Conservation (phyloP, 495 filamentous ascomycete species). For the Penicillium alfredii region DNA sequence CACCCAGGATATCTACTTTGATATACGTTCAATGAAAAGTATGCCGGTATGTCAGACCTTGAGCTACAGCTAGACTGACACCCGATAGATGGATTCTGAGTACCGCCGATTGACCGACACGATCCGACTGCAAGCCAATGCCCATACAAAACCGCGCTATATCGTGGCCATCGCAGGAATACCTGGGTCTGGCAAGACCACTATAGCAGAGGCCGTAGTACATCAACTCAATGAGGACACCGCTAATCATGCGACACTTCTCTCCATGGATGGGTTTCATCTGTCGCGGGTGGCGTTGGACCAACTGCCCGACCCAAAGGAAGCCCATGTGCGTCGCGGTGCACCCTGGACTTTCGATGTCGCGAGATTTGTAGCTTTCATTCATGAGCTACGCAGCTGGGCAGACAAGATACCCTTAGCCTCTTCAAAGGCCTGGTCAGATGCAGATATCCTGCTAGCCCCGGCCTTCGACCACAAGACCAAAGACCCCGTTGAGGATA, state of each 20-base stretch:
- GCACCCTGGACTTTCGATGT: constrained; percentile 41
- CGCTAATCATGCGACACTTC: constrained; percentile 14
- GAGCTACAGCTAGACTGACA: too few species aligned
- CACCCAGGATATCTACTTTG: not conserved
- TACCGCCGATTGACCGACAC: constrained; percentile 18
- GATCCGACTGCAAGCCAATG: constrained; percentile 18
- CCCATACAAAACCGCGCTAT: constrained; percentile 18
- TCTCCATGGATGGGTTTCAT: constrained; percentile 44
- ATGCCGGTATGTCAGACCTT: too few species aligned
- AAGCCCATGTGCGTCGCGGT: constrained; percentile 36
- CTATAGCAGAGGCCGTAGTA: constrained; percentile 33
- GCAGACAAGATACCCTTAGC: constrained; percentile 18
- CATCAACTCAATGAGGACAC: constrained; percentile 23
- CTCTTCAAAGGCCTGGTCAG: constrained; percentile 3
- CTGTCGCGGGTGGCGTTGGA: constrained; percentile 30
- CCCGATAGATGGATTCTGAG: constrained; percentile 27
- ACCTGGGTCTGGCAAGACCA: constrained; percentile 46
- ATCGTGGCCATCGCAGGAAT: constrained; percentile 41
- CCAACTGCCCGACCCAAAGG: constrained; percentile 28
- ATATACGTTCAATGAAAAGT: too few species aligned
- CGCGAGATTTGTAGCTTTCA: constrained; percentile 23
- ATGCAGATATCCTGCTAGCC: constrained; percentile 16
- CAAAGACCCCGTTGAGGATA: constrained; percentile 37
- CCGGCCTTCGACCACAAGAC: constrained; percentile 36
- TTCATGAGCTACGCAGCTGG: constrained; percentile 16